These are phyloP conservation scores for Nigrospora oryzae DNA, from an alignment of 2,329 filamentous ascomycete genomes.

Conservation along the genomic window DNA sequence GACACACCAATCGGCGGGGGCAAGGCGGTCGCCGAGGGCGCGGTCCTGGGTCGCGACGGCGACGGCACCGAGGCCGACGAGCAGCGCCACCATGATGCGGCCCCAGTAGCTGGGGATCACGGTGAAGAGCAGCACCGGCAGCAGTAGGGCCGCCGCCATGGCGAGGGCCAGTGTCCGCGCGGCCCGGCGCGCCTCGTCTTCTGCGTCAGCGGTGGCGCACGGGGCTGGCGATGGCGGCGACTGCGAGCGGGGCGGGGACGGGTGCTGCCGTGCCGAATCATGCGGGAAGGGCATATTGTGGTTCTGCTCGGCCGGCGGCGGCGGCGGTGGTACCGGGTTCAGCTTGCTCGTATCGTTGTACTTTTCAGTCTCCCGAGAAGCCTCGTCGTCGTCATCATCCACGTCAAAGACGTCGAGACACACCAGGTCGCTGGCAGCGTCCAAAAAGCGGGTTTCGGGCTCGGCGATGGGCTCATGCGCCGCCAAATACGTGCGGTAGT, in stretches of 20 bases:
- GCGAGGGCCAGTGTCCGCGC: slow-evolving; percentile 29
- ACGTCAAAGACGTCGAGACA: slow-evolving; percentile 17
- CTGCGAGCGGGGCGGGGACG: slow-evolving; percentile 4
- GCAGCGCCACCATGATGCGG: slow-evolving; percentile 46
- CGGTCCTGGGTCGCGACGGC: slow-evolving; percentile 8
- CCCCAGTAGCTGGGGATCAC: slow-evolving; percentile 48
- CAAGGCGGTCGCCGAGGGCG: too few relatives aligned
- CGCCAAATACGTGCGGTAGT: slow-evolving; percentile 45
- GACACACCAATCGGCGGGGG: too few relatives aligned
- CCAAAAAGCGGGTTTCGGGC: slow-evolving; percentile 52
- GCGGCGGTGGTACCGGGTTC: too few relatives aligned
- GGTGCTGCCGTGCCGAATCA: not conserved
- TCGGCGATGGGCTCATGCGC: slow-evolving; percentile 46
- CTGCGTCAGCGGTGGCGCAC: slow-evolving; percentile 3
- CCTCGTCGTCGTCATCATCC: slow-evolving; percentile 9
- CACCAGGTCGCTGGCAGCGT: slow-evolving; percentile 45
- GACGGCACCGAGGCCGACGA: slow-evolving; percentile 39
- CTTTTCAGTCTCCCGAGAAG: slow-evolving; percentile 10
- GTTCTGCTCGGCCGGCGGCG: too few relatives aligned
- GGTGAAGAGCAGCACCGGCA: slow-evolving; percentile 50
- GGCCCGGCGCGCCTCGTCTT: slow-evolving; percentile 6
- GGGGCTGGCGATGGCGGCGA: slow-evolving; percentile 3
- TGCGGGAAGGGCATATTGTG: too few relatives aligned
- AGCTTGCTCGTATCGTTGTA: slow-evolving; percentile 3
- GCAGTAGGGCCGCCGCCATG: slow-evolving; percentile 40